Evolutionary conservation across 495 filamentous ascomycete genomes (phyloP).

Genomic region (Aspergillus ellipticus): DNA sequence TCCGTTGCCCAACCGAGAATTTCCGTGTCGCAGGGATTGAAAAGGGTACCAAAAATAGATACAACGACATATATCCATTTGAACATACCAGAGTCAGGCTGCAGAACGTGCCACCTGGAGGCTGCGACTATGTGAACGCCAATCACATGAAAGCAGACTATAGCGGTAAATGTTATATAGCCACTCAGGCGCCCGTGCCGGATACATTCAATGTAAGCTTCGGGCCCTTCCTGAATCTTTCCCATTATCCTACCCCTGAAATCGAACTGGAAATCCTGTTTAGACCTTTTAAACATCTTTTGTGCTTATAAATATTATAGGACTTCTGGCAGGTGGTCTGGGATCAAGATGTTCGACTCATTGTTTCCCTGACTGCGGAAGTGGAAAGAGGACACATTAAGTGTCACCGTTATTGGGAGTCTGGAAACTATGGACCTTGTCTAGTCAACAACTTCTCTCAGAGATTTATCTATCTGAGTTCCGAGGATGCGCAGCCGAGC

Average conservation of each 20-base stretch:
- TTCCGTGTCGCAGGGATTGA: conserved; percentile 83
- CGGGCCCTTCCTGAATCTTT: not conserved
- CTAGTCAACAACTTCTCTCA: conserved; percentile 75
- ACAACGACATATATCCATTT: conserved; percentile 97
- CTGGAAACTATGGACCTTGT: conserved; percentile 75
- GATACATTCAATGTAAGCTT: conserved; percentile 81
- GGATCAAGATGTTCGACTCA: conserved; percentile 91
- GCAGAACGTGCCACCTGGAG: conserved; percentile 61
- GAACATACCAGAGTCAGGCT: conserved; percentile 88
- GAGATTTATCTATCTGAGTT: conserved; percentile 71
- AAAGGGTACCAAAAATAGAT: conserved; percentile 90
- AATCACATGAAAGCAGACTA: conserved; percentile 74
- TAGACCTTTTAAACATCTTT: not conserved
- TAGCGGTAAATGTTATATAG: conserved; percentile 89
- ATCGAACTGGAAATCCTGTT: not conserved
- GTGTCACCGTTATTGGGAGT: conserved; percentile 89
- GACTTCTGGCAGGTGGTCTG: conserved; percentile 98
- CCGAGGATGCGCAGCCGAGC: conserved; percentile 13
- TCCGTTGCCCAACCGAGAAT: conserved; percentile 19
- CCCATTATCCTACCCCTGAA: not conserved
- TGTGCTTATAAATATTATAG: conserved; percentile 48
- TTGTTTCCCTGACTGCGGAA: conserved; percentile 97
- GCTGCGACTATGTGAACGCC: conserved; percentile 94
- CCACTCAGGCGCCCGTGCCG: conserved; percentile 89
- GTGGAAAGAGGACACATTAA: conserved; percentile 91